Evolutionary conservation across 2,329 filamentous ascomycete genomes (phyloP), one percentile per base, ranked within the genome.

Genomic region (Botrytis pseudocinerea): DNA sequence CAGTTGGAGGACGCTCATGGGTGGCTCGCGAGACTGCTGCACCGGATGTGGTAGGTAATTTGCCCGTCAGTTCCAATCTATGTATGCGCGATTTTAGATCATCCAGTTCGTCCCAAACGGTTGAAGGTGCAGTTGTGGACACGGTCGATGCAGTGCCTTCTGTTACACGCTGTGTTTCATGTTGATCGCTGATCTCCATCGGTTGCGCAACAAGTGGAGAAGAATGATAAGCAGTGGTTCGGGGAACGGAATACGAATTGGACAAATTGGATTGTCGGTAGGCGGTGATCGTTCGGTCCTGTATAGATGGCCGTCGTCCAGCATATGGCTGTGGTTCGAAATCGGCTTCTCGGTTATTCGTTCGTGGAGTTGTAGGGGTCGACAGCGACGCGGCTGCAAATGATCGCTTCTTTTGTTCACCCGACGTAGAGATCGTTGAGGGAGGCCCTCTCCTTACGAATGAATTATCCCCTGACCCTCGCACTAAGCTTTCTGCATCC

Each of bases 31-130:
- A 91, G 80, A 95, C 91, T 2, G 93, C 92, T 3, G 93, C 93
- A 51, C 91, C 92, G 4, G 94, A 95, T 2, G 93, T 94, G 0
- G 93, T 85, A 0, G 95, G 94, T 48, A 96, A 84, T 82, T 97
- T 97, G 73, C 95, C 95, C 3, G 93, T 97, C 77, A 97, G 83
- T 82, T 98, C 96, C 16, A 99, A 87, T 74, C 94, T 93, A 78
- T 93, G 91, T 78, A 99, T 97, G 44, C 96, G 90, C 59, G 93
- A 96, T 82, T 98, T 98, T 64, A 99, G 84, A 76, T 98, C 96
- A 78, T 98, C 96, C 42, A 99, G 84, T 82, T 99, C 96, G 80
- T 98, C 96, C 96, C 96, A 99, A 4, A 99, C 93, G 0, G 94
- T 98, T 2, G 94, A 97, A 20, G 95, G 93, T 1, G 93, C 94